Percentiles rank a stretch among this genome's conserved stretches.
Evolutionary conservation across 371 early-diverging fungal genomes (phyloP).

Genomic region (Fennellomyces sp.): DNA sequence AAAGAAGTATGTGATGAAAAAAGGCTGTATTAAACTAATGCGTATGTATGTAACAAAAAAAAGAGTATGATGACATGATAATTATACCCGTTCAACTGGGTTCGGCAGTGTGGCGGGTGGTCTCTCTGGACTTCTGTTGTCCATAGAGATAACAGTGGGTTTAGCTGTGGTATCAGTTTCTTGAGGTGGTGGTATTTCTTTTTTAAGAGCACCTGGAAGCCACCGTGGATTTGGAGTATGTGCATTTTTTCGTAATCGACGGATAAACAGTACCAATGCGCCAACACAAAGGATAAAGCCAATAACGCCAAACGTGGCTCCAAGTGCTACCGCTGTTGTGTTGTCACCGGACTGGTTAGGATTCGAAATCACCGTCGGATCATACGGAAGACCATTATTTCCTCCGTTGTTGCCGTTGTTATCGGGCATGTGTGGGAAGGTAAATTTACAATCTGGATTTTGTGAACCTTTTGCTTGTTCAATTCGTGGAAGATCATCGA

Average conservation of each 20-base stretch:
- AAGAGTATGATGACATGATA: too few relatives aligned
- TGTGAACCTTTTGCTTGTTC: neutral
- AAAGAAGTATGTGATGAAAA: too few relatives aligned
- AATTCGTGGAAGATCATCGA: conserved; percentile 17
- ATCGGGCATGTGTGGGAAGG: conserved; percentile 20
- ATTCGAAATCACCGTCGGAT: conserved; percentile 27
- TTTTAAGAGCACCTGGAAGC: conserved; percentile 21
- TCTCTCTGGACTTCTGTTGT: too few relatives aligned
- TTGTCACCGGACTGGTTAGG: conserved; percentile 7
- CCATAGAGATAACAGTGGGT: too few relatives aligned
- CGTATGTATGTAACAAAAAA: too few relatives aligned
- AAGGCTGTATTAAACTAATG: too few relatives aligned
- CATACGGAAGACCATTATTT: conserved; percentile 12
- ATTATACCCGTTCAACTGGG: too few relatives aligned
- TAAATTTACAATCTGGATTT: conserved; percentile 23
- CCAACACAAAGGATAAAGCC: conserved; percentile 17
- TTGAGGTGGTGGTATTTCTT: conserved; percentile 7
- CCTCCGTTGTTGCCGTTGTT: conserved; percentile 1
- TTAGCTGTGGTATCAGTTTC: neutral
- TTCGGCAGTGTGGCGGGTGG: too few relatives aligned
- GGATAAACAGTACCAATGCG: conserved; percentile 8
- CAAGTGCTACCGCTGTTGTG: conserved; percentile 27
- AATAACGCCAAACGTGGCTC: conserved; percentile 28
- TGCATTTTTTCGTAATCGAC: conserved; percentile 13
- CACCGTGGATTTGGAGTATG: conserved; percentile 39